Base-by-base conservation (phyloP, 352 stramenopile genomes). In the Globisporangium takayamanum region DNA sequence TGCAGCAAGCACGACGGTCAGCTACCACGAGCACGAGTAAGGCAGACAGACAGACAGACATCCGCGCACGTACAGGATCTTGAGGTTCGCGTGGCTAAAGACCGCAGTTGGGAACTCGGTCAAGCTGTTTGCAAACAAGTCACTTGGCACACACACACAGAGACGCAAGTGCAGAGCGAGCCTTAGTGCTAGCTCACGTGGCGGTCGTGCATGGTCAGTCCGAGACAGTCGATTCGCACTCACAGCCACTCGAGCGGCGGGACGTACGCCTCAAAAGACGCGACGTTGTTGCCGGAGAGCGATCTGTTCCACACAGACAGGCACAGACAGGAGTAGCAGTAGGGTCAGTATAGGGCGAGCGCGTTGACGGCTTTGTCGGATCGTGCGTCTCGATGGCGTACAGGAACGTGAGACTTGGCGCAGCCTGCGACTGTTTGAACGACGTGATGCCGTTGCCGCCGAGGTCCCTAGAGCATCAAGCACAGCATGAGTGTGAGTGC, bases 61-160 rank as follows among this genome's bases (percentile, higher is more conserved):
- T 7, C 7, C 7, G 33, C 10, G 33, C 33, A 37, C 55, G 30
- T 49, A 63, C 57, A 63, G 42, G 11, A 11, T 18, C 2, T 12
- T 37, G 10, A 64, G 58, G n/a, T 58, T 57, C 12, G 48, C 42
- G 49, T 56, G 33, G 12, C 26, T 52, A 25, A 56, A 62, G 30
- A 62, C 51, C n/a, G n/a, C 37, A 5, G 1, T 0, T 5, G 57
- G 57, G 39, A 57, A 39, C 26, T 50, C 53, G 11, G 53, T 26
- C 41, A 37, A 30, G 0, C 20, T 41, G 39, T 62, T 62, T 5
- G 0, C 11, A 7, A 12, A 3, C 48, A 62, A 18, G 28, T 45
- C 51, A 15, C 57, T 62, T n/a, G n/a, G n/a, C n/a, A n/a, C n/a
- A n/a, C n/a, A n/a, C n/a, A n/a, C n/a, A n/a, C n/a, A n/a, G n/a